These are phyloP conservation scores for Silene noctiflora DNA, from an alignment of 179 eudicot genomes.

Conservation along the genomic window DNA sequence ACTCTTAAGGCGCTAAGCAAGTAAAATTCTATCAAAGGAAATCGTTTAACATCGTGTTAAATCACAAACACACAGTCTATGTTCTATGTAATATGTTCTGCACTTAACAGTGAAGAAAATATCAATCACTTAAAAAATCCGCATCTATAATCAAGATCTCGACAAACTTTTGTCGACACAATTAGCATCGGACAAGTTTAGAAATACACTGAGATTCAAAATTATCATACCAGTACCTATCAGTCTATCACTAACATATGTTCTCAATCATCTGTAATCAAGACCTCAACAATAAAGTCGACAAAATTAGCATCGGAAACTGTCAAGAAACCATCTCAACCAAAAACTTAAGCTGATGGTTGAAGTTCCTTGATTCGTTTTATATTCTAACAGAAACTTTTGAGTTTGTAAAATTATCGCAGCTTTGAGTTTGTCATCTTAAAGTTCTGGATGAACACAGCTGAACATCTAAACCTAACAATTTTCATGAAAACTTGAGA, in stretches of 20 bases:
- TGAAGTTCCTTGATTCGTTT: no score
- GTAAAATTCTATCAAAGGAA: not conserved
- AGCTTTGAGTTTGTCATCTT: no score
- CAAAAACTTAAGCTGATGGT: no score
- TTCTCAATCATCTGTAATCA: not conserved
- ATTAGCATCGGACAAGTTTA: not conserved
- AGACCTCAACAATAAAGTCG: no score
- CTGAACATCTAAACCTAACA: not conserved
- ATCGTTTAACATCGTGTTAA: not conserved
- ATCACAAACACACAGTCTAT: not conserved
- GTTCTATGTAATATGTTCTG: no score
- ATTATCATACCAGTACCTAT: no score
- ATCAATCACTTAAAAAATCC: not conserved
- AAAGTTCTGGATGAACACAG: not conserved
- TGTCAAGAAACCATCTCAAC: no score
- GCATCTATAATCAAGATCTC: not conserved
- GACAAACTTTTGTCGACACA: not conserved
- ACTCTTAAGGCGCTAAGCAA: not conserved
- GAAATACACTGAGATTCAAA: not conserved
- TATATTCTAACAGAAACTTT: no score
- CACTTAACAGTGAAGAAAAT: no score
- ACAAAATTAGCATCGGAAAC: no score
- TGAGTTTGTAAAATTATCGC: no score
- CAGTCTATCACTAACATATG: not conserved
- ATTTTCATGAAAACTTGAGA: no score